Evolutionary conservation across 768 basidiomycete genomes (phyloP).

Genomic region (Russula olivacea): DNA sequence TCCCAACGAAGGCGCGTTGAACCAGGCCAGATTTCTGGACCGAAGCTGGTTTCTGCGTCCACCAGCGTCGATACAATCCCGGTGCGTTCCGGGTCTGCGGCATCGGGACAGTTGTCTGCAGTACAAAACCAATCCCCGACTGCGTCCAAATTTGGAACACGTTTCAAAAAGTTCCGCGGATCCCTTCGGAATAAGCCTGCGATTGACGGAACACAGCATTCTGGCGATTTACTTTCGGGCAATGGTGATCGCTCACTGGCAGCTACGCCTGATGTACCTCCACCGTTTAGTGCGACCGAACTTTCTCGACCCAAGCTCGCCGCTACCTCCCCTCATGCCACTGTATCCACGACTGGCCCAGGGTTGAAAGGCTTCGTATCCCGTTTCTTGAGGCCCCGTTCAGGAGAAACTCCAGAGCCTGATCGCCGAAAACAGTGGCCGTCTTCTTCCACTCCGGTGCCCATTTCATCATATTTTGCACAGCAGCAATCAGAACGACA

Average conservation of each 20-base stretch:
- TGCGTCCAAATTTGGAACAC: slow-evolving; percentile 58
- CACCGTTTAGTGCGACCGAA: slow-evolving; percentile 46
- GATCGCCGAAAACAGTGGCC: slow-evolving; percentile 26
- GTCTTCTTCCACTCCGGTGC: slow-evolving; percentile 13
- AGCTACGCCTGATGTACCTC: slow-evolving; percentile 34
- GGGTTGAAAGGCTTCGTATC: slow-evolving; percentile 79
- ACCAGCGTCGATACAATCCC: slow-evolving; percentile 36
- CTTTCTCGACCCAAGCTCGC: slow-evolving; percentile 48
- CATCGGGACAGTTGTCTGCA: slow-evolving; percentile 24
- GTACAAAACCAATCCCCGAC: slow-evolving; percentile 19
- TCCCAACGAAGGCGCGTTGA: slow-evolving; percentile 32
- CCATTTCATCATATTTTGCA: slow-evolving; percentile 18
- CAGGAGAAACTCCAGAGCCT: slow-evolving; percentile 29
- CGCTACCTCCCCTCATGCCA: slow-evolving; percentile 58
- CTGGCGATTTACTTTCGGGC: slow-evolving; percentile 39
- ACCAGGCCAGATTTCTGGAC: slow-evolving; percentile 37
- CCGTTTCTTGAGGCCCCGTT: slow-evolving; percentile 50
- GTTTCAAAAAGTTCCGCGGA: slow-evolving; percentile 66
- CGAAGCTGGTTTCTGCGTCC: slow-evolving; percentile 38
- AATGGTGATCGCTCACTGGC: slow-evolving; percentile 32
- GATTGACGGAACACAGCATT: slow-evolving; percentile 47
- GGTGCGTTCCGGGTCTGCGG: slow-evolving; percentile 27
- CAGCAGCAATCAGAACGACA: slow-evolving; percentile 13
- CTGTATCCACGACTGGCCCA: slow-evolving; percentile 64
- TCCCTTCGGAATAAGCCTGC: slow-evolving; percentile 54